phyloP scores from a whole-genome alignment of 768 basidiomycete species.

The Boletus insuetus region DNA sequence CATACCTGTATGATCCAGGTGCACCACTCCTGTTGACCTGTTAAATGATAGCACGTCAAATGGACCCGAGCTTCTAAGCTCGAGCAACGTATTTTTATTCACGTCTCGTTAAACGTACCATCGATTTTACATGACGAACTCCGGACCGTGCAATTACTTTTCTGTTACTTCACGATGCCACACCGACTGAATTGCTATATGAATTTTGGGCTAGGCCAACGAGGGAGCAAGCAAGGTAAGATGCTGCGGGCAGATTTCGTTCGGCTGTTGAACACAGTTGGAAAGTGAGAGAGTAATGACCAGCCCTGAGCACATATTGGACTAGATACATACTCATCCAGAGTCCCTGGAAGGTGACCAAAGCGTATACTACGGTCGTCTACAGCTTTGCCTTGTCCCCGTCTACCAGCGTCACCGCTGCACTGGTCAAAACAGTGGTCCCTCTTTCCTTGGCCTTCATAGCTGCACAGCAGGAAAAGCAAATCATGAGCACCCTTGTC shows the following conservation, averaged over 20 bases:
- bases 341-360: not conserved
- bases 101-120: too few relatives aligned
- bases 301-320: too few relatives aligned
- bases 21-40: not conserved
- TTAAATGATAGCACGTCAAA: not conserved
- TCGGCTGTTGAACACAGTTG: too few relatives aligned
- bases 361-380: not conserved
- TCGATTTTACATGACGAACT: too few relatives aligned
- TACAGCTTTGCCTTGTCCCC: constrained; percentile 62
- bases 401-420: constrained; percentile 71
- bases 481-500: not conserved
- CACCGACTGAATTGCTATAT: too few relatives aligned
- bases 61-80: not conserved
- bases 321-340: too few relatives aligned
- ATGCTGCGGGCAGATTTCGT: too few relatives aligned
- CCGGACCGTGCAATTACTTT: too few relatives aligned
- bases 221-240: too few relatives aligned
- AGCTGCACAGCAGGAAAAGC: constrained; percentile 39
- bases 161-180: too few relatives aligned
- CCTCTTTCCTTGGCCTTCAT: constrained; percentile 88
- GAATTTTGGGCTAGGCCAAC: too few relatives aligned
- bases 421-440: constrained; percentile 67
- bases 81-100: not conserved
- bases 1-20: constrained; percentile 2
- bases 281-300: too few relatives aligned